These are phyloP conservation scores for Lolium multiflorum DNA, from an alignment of 176 grass and related monocot species.

Conservation along the genomic window DNA sequence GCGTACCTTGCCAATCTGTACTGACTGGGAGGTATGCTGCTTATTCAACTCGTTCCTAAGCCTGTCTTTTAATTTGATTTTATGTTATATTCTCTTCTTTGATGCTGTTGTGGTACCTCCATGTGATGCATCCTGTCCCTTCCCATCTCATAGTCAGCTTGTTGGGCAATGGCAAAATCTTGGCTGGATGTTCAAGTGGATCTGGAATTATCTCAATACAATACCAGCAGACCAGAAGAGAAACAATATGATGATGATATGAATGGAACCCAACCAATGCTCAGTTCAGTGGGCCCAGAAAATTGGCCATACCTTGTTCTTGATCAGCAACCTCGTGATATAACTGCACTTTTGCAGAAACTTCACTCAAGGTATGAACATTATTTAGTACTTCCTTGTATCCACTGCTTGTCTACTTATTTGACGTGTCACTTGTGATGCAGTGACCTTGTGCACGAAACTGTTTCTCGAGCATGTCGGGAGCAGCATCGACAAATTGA, in stretches of 20 bases:
- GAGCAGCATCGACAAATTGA: conserved; percentile 96
- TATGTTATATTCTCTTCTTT: conserved; percentile 35
- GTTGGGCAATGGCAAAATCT: conserved; percentile 94
- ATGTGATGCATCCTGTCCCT: conserved; percentile 37
- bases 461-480: conserved; percentile 83
- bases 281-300: conserved; percentile 59
- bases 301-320: conserved; percentile 90
- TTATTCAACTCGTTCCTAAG: conserved; percentile 31
- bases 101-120: conserved; percentile 20
- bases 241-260: conserved; percentile 83
- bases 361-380: conserved; percentile 85
- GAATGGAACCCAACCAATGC: conserved; percentile 66
- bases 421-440: conserved; percentile 38
- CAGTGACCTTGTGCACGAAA: conserved; percentile 93
- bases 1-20: conserved; percentile 83
- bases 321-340: conserved; percentile 93
- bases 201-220: conserved; percentile 71
- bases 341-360: conserved; percentile 91
- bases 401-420: conserved; percentile 10
- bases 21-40: conserved; percentile 91
- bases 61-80: conserved; percentile 28
- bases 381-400: conserved; percentile 18
- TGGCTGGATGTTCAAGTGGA: conserved; percentile 97
- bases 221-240: conserved; percentile 68
- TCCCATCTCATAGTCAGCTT: conserved; percentile 80